phyloP scores from a whole-genome alignment of 2,329 filamentous ascomycete genomes.

The Ilyonectria sp. region DNA sequence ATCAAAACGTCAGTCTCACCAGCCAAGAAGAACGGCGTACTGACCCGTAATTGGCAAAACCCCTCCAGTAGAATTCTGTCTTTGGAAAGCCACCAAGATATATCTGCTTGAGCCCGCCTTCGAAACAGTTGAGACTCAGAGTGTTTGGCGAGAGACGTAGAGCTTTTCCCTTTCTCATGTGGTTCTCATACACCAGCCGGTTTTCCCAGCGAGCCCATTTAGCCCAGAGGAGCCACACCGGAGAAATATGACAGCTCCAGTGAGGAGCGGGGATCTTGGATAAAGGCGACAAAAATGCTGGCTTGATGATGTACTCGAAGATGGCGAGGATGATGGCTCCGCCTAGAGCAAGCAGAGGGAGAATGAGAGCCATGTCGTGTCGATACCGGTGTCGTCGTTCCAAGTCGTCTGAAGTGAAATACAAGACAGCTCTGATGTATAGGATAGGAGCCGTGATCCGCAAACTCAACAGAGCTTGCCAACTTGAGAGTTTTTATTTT shows the following conservation, averaged over 20 bases:
- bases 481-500: too few species aligned
- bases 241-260: slow-evolving; percentile 30
- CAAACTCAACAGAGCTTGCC: too few species aligned
- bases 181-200: slow-evolving; percentile 9
- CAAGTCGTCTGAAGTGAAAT: too few species aligned
- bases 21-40: background rate
- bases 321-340: too few species aligned
- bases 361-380: too few species aligned
- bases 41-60: slow-evolving; percentile 24
- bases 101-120: slow-evolving; percentile 13
- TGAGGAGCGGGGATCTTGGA: slow-evolving; percentile 33
- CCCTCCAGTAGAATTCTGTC: slow-evolving; percentile 23
- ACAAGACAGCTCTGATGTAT: too few species aligned
- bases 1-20: background rate
- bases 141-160: slow-evolving; percentile 14
- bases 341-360: too few species aligned
- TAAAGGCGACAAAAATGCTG: slow-evolving; percentile 27
- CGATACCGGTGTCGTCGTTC: too few species aligned
- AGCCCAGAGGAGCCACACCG: slow-evolving; percentile 30
- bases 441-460: too few species aligned
- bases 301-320: slow-evolving; percentile 14
- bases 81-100: slow-evolving; percentile 28
- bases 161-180: slow-evolving; percentile 16
- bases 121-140: slow-evolving; percentile 23
- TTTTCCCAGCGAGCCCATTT: slow-evolving; percentile 24